Evolutionary conservation across 148 eudicot species (phyloP), one percentile per base, ranked within the genome.

Genomic region (Simmondsia chinensis): DNA sequence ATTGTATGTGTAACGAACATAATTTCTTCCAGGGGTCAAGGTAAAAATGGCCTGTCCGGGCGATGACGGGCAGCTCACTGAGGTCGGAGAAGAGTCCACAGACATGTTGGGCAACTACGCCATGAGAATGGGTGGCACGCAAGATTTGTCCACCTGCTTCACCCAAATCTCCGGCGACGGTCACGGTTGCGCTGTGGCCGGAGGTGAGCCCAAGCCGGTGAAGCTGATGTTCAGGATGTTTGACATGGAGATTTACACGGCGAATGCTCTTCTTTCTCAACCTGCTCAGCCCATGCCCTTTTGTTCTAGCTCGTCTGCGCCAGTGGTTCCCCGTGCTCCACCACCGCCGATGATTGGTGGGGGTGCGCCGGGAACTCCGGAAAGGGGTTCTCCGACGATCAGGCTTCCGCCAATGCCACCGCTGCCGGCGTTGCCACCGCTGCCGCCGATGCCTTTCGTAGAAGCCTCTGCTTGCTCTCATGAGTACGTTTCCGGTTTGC

Each of bases 391-490:
- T 1, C 41, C 65, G 0, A 57, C 29, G 3, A 18, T 33, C 18
- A 32, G 19, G 20, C 56, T 28, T 4, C 60, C 70, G 0, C 70
- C 70, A 18, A 47, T 26, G 6, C 16, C 61, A 16, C 73, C 69
- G 0, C 32, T 60, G 4, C 52, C 61, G 20, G 27, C 33, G 18
- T 39, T 66, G 10, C n/a, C n/a, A n/a, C 37, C 2, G 21, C 34
- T 60, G 0, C 76, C 80, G 1, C 71, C 62, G 27, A 15, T 61
- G 61, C 73, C 70, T 2, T 76, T 78, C 47, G 3, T 60, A 19
- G 65, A 85, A 61, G 77, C 74, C 24, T 76, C 93, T 0, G 85
- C 94, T 17, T 91, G 97, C 57, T 66, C 95, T 10, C 59, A 59
- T 46, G 46, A 64, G 97, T 91, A 72, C 71, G 72, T 66, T 29